These are phyloP conservation scores for Oryza rufipogon DNA, from an alignment of 176 grass and related monocot genomes.

Conservation along the genomic window DNA sequence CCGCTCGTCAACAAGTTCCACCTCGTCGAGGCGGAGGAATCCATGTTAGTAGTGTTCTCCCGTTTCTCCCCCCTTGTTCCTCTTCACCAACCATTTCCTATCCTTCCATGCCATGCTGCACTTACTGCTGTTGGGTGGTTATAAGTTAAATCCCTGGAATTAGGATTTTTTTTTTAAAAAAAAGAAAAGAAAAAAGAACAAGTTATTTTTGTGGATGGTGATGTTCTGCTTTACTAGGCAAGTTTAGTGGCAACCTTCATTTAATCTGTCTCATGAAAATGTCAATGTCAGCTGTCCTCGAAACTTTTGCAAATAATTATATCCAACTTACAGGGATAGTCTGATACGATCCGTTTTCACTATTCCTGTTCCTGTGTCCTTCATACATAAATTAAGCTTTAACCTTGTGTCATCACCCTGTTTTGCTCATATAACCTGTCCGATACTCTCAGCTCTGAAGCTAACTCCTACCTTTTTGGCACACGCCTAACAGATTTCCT, in stretches of 20 bases:
- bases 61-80: neutral
- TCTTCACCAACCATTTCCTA: neutral
- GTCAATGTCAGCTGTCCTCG: neutral
- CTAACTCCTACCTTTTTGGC: neutral
- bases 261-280: neutral
- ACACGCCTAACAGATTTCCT: slow-evolving; percentile 60
- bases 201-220: neutral
- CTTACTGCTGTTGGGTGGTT: neutral
- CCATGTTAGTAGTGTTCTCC: slow-evolving; percentile 47
- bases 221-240: neutral
- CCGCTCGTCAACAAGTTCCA: slow-evolving; percentile 73
- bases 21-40: slow-evolving; percentile 56
- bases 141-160: neutral
- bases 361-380: neutral
- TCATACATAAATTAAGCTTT: neutral
- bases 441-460: neutral
- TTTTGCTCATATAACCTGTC: neutral
- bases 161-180: neutral
- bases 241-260: neutral
- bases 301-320: too few species aligned
- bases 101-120: neutral
- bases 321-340: neutral
- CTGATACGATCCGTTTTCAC: neutral
- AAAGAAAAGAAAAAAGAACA: too few species aligned
- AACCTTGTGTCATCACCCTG: neutral